phyloP scores from a whole-genome alignment of 352 stramenopile genomes.

The Pythium sukuiense region DNA sequence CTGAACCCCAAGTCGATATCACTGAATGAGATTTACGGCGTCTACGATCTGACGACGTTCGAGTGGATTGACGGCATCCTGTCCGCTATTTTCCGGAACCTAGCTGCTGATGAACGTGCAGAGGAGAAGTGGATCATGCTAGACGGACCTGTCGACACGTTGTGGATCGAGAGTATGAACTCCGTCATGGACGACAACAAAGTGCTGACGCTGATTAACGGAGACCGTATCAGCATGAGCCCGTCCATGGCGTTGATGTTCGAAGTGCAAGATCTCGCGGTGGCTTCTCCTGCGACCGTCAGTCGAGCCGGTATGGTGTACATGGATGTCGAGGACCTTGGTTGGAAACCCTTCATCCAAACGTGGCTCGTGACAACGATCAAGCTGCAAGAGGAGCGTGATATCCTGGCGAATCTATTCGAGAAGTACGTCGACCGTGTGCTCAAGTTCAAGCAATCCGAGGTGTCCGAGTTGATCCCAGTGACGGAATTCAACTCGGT shows the following conservation, averaged over 20 bases:
- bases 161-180: conserved; percentile 92
- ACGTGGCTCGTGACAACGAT: conserved; percentile 78
- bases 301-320: conserved; percentile 94
- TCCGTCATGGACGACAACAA: conserved; percentile 91
- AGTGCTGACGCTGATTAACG: conserved; percentile 85
- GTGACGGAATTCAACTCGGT: conserved; percentile 83
- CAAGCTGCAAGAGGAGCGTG: conserved; percentile 55
- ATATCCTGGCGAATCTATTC: conserved; percentile 65
- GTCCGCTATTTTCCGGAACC: conserved; percentile 77
- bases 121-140: conserved; percentile 91
- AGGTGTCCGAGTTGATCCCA: conserved; percentile 76
- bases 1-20: conserved; percentile 91
- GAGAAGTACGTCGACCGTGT: conserved; percentile 85
- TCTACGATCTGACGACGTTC: conserved; percentile 86
- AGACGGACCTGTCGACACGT: conserved; percentile 81
- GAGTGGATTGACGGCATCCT: conserved; percentile 88
- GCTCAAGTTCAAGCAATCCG: conserved; percentile 57
- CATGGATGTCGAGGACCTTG: conserved; percentile 87
- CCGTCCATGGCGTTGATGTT: conserved; percentile 91
- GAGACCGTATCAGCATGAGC: conserved; percentile 86
- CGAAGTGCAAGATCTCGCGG: conserved; percentile 93
- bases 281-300: conserved; percentile 93
- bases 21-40: conserved; percentile 89
- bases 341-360: conserved; percentile 76
- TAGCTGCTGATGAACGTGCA: conserved; percentile 68